Conservation (phyloP, 768 basidiomycete genomes). For the Serpula lacrymans region DNA sequence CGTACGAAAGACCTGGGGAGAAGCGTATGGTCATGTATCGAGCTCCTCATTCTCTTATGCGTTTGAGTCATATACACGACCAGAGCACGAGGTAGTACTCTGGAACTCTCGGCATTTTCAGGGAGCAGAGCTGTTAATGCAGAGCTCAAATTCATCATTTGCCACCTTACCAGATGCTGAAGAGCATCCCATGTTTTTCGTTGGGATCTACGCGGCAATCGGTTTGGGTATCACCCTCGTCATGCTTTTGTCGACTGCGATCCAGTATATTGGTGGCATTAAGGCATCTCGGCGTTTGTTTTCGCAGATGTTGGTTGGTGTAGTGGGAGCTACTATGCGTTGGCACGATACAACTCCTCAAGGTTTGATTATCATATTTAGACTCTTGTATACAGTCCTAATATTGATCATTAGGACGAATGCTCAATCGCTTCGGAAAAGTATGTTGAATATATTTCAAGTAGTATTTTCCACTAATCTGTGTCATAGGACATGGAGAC, state of each 20-base stretch:
- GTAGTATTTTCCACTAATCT: conserved; percentile 8
- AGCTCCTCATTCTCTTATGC: conserved; percentile 7
- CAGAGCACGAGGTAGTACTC: conserved; percentile 21
- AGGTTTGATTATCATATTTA: conserved; percentile 31
- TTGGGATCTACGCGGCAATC: conserved; percentile 38
- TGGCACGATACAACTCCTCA: conserved; percentile 76
- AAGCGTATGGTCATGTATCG: conserved; percentile 22
- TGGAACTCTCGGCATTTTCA: no score
- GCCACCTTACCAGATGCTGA: conserved; percentile 17
- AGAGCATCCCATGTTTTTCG: conserved; percentile 14
- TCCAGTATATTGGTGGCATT: conserved; percentile 37
- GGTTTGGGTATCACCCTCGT: conserved; percentile 31
- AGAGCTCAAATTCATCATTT: no score
- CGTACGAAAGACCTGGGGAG: conserved; percentile 31
- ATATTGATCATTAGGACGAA: conserved; percentile 48
- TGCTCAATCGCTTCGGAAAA: conserved; percentile 78
- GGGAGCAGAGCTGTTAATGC: no score
- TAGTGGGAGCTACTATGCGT: conserved; percentile 75
- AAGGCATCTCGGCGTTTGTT: conserved; percentile 22
- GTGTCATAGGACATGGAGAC: conserved; percentile 45
- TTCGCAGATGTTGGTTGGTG: conserved; percentile 54
- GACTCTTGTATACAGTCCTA: conserved; percentile 16
- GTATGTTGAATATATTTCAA: conserved; percentile 38
- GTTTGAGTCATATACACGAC: conserved; percentile 17
- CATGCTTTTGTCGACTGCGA: conserved; percentile 27